Percentiles rank a stretch among this genome's conserved stretches.
Conservation (phyloP, 495 filamentous ascomycete genomes). For the Penicillium robsamsonii region DNA sequence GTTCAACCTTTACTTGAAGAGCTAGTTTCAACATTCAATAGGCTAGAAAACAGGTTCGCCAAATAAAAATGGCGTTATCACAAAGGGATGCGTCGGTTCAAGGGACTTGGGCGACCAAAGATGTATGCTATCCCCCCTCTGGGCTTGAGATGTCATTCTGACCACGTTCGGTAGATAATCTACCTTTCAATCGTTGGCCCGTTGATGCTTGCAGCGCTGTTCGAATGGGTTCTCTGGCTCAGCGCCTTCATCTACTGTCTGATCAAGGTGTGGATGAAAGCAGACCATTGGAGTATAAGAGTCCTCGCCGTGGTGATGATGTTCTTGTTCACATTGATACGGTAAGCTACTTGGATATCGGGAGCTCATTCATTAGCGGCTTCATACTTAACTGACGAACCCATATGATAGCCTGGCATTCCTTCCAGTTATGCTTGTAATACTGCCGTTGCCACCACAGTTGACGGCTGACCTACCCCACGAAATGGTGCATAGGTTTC, state of each 20-base stretch:
- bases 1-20: neutral
- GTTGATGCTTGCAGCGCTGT: conserved; percentile 77
- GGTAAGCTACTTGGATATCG: conserved; percentile 50
- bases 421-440: conserved; percentile 92
- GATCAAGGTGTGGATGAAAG: conserved; percentile 83
- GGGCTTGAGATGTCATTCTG: neutral
- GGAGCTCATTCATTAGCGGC: neutral
- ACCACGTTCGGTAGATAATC: conserved; percentile 55
- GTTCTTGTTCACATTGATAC: conserved; percentile 66
- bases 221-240: conserved; percentile 96
- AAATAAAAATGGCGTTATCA: neutral
- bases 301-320: conserved; percentile 75
- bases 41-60: neutral
- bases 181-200: conserved; percentile 81
- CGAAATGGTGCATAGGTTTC: conserved; percentile 64
- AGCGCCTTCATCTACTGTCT: conserved; percentile 91
- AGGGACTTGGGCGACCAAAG: conserved; percentile 55
- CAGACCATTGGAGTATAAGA: conserved; percentile 78
- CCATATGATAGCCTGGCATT: conserved; percentile 66
- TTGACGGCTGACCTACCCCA: conserved; percentile 69
- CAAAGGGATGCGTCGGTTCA: conserved; percentile 19
- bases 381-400: neutral
- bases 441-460: conserved; percentile 75
- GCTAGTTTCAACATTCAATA: neutral
- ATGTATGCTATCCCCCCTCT: conserved; percentile 53